Evolutionary conservation across 176 grass and related monocot species (phyloP).

Genomic region (Eleusine coracana): DNA sequence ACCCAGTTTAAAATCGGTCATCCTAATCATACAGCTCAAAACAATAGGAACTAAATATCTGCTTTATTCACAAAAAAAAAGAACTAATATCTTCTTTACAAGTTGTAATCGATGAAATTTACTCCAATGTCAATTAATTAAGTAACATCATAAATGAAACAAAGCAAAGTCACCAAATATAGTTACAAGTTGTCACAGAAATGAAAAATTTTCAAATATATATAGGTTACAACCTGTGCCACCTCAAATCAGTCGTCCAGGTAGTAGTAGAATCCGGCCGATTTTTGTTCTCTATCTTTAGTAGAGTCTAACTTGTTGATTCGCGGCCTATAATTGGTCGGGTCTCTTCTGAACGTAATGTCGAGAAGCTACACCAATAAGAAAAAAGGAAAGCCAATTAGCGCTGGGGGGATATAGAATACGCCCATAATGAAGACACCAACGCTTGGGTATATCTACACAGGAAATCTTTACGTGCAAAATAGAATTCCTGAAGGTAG

Average conservation of each 20-base stretch:
- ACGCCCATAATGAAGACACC: not conserved
- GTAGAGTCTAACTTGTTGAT: conserved; percentile 95
- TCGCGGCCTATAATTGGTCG: conserved; percentile 82
- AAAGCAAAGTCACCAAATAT: not conserved
- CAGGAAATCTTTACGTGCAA: not conserved
- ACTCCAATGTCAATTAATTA: no score
- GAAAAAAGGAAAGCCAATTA: conserved; percentile 1
- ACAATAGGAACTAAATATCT: no score
- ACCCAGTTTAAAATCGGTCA: no score
- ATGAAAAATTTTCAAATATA: not conserved
- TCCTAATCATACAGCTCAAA: no score
- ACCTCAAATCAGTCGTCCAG: conserved; percentile 67
- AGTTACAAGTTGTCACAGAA: not conserved
- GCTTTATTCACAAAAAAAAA: no score
- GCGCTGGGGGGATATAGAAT: not conserved
- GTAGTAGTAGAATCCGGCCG: conserved; percentile 77
- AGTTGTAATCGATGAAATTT: no score
- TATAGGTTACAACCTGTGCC: conserved; percentile 5
- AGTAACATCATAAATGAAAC: not conserved
- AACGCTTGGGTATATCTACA: not conserved
- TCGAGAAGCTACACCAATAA: conserved; percentile 64
- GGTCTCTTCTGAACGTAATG: conserved; percentile 93
- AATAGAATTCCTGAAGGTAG: not conserved
- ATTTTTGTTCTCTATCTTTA: conserved; percentile 88
- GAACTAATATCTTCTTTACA: no score